Evolutionary conservation across 805 yeast genomes (phyloP), one percentile per base, ranked within the genome.

Genomic region (Geotrichum ghanense): DNA sequence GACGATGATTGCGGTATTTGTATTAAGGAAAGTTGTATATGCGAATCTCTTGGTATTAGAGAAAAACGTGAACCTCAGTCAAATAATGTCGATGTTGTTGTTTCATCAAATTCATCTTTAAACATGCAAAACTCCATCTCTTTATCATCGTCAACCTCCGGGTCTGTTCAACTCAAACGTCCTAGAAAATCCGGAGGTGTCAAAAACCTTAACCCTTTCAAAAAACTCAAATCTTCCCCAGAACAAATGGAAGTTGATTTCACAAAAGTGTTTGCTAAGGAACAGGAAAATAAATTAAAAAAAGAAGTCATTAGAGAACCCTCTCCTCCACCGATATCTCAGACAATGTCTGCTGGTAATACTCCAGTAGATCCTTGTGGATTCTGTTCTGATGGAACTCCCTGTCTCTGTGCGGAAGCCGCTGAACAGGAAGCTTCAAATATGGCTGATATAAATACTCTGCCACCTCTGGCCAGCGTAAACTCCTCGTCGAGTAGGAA

Each of bases 381-480:
- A 0, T 89, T 90, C 63, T 90, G 97, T 59, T 78, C 95, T 0
- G 95, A 85, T 54, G 92, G 80, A 54, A 80, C 95, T 0, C 89
- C 95, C 1, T 90, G 97, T 65, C 83, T 90, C 2, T 90, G 97
- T 61, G 76, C 90, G 22, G 96, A 87, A 54, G 83, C 78, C 16
- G 76, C 74, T 7, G 65, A 65, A 1, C 56, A 59, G 17, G 72
- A 65, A 45, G 65, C 67, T 27, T 65, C 65, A n/a, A 65, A 63
- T 14, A 58, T 56, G 45, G 50, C 56, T 7, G 60, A 54, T 25
- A 43, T 54, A 19, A 48, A 44, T 42, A 45, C 50, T 10, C 48
- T 56, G 20, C 59, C 63, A 24, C 56, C 56, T 14, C 41, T 56
- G 19, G 46, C 52, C 25, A 51, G 50, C 37, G 47, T 22, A 20